These are phyloP conservation scores for Protostelium mycophagum DNA, from an alignment of 78 protist species.

Conservation along the genomic window DNA sequence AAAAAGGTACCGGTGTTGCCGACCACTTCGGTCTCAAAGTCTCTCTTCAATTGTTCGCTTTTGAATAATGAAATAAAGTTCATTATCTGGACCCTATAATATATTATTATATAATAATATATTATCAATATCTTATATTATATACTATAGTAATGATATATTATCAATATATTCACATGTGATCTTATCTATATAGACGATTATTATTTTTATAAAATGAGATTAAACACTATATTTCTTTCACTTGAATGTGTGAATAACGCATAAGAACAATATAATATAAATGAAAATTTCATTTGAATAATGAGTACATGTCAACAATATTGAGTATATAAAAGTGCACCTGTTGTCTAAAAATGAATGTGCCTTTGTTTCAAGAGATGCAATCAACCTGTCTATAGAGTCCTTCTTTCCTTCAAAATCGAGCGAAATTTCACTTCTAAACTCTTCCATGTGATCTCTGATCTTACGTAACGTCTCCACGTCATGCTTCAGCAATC, in stretches of 20 bases:
- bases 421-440: conserved; percentile 30
- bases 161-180: no score
- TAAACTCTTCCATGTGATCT: conserved; percentile 12
- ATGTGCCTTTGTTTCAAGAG: conserved; percentile 49
- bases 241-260: no score
- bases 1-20: neutral
- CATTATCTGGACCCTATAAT: neutral
- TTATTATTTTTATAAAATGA: no score
- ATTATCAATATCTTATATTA: no score
- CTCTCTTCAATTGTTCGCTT: neutral
- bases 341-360: conserved; percentile 52
- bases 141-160: no score
- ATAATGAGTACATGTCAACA: no score
- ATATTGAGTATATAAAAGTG: no score
- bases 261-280: no score
- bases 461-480: conserved; percentile 7
- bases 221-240: no score
- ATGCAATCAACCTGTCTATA: conserved; percentile 34
- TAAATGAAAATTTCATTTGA: no score
- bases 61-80: neutral
- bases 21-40: neutral
- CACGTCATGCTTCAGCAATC: conserved; percentile 24
- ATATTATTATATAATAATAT: no score
- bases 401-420: conserved; percentile 35
- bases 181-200: no score